Evolutionary conservation across 805 yeast species (phyloP), one percentile per base, ranked within the genome.

Genomic region (Metschnikowia cerradonensis): DNA sequence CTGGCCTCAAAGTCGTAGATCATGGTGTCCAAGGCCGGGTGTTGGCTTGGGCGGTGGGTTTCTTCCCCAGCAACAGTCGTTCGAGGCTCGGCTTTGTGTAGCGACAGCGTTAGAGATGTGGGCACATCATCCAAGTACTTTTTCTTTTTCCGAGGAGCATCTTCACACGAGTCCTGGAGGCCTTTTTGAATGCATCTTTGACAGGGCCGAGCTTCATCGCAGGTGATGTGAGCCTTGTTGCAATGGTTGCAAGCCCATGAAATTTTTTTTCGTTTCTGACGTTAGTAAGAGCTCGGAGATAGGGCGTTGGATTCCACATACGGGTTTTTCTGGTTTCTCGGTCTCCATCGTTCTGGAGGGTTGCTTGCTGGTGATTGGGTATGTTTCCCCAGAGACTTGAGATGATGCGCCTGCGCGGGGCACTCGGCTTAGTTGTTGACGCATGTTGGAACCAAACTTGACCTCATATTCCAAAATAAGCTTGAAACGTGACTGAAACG

Each of bases 211-310:
- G 71, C 78, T 50, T 83, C 80, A 59, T 91, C 97, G 67, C 99
- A 92, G 0, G 97, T 88, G 76, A 91, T 81, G 66, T 92, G 99
- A 2, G 96, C 88, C 60, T 83, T 81, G 53, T 91, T 90, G 64
- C 99, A 92, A 68, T 91, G 94, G 38, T 81, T 80, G 60, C 99
- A 92, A 4, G 99, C 98, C 50, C 96, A 75, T 6, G 84, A 75
- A 0, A 94, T 91, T 64, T 91, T 91, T 60, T 79, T 78, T 39
- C 77, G 60, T 56, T 56, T 57, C 60, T 57, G 49, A 11, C 5
- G 52, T 55, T 51, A 51, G 58, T 51, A 6, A 22, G 17, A n/a
- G 14, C 15, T 20, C 23, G 26, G 17, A 22, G 14, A 19, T 22
- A 3, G 2, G 19, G 5, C 10, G n/a, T n/a, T n/a, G 10, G 14